phyloP scores from a whole-genome alignment of 768 basidiomycete genomes.

The Lactarius sanguifluus region DNA sequence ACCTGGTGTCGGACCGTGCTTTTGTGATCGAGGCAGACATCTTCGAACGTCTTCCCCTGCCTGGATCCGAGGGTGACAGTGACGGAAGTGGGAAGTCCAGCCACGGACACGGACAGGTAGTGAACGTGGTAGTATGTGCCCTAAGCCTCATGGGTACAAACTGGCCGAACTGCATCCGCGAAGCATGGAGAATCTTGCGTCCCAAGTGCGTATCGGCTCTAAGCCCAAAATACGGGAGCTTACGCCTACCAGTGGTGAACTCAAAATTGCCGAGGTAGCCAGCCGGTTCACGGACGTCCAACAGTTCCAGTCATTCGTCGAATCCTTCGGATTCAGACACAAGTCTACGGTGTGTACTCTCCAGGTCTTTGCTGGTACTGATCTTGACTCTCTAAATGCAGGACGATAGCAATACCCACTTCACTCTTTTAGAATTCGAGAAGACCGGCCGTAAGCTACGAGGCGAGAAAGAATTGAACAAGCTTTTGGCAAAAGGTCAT shows the following conservation, averaged over 20 bases:
- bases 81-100: conserved; percentile 37
- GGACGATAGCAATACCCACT: conserved; percentile 84
- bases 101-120: conserved; percentile 67
- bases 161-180: conserved; percentile 88
- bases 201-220: conserved; percentile 56
- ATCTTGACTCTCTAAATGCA: conserved; percentile 36
- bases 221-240: not conserved
- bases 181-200: conserved; percentile 86
- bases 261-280: conserved; percentile 87
- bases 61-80: conserved; percentile 61
- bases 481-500: conserved; percentile 50
- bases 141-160: conserved; percentile 97
- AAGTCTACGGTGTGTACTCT: conserved; percentile 55
- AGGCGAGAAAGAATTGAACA: conserved; percentile 59
- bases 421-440: conserved; percentile 78
- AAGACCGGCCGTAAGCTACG: conserved; percentile 53
- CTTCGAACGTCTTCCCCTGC: conserved; percentile 75
- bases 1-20: conserved; percentile 69
- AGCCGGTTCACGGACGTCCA: conserved; percentile 74
- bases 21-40: conserved; percentile 92
- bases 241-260: conserved; percentile 56
- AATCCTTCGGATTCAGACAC: conserved; percentile 71
- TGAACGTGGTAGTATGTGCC: conserved; percentile 91
- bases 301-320: conserved; percentile 63
- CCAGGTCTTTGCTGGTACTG: not conserved